phyloP scores from a whole-genome alignment of 2,329 filamentous ascomycete genomes.

The Cladorrhinum sp. region DNA sequence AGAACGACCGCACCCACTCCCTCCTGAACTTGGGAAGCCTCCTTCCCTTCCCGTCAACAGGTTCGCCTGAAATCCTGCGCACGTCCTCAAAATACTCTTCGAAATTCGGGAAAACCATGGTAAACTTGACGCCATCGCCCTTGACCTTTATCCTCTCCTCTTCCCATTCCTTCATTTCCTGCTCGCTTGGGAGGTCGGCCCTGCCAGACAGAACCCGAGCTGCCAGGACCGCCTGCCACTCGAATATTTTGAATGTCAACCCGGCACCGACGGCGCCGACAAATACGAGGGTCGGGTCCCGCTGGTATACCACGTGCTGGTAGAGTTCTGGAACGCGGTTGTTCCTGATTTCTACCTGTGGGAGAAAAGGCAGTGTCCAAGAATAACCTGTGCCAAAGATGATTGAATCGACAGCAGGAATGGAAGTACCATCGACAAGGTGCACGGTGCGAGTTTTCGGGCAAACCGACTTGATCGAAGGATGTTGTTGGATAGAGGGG shows the following conservation, averaged over 20 bases:
- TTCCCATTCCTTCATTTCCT: conserved; percentile 57
- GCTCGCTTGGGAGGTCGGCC: conserved; percentile 45
- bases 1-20: conserved; percentile 49
- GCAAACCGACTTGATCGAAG: conserved; percentile 45
- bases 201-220: conserved; percentile 57
- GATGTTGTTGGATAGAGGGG: conserved; percentile 45
- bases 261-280: conserved; percentile 56
- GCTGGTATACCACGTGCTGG: conserved; percentile 54
- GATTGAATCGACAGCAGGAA: conserved; percentile 56
- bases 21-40: conserved; percentile 43
- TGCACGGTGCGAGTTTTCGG: conserved; percentile 45
- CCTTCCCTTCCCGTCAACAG: conserved; percentile 42
- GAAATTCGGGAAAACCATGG: conserved; percentile 58
- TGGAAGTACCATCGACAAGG: conserved; percentile 53
- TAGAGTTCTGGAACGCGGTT: conserved; percentile 56
- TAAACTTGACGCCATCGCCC: conserved; percentile 57
- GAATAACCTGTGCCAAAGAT: conserved; percentile 66
- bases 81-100: conserved; percentile 62
- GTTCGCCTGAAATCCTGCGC: conserved; percentile 47
- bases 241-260: conserved; percentile 66
- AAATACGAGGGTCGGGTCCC: conserved; percentile 55
- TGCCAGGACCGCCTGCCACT: conserved; percentile 64
- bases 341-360: conserved; percentile 48
- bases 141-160: conserved; percentile 47
- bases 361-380: conserved; percentile 62